Percentiles rank a stretch among this genome's conserved stretches.
phyloP scores from a whole-genome alignment of 2,329 filamentous ascomycete species.

The Acephala macrosclerotiorum region DNA sequence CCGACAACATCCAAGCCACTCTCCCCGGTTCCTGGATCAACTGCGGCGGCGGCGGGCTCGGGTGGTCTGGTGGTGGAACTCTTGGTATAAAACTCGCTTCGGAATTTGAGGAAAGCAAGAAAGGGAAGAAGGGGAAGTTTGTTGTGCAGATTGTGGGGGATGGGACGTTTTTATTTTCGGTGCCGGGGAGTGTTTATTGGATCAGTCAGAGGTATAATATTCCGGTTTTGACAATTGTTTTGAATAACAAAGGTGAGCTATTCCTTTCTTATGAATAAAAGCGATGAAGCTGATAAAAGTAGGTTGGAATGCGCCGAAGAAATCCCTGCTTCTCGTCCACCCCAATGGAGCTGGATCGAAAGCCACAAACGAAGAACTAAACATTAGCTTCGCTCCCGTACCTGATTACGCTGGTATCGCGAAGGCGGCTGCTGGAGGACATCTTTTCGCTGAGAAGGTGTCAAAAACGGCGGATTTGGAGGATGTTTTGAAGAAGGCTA shows the following conservation, averaged over 20 bases:
- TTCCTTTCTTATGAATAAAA: background rate
- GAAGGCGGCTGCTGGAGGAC: constrained; percentile 68
- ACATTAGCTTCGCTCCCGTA: constrained; percentile 70
- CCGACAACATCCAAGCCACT: constrained; percentile 74
- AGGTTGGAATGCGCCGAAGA: constrained; percentile 72
- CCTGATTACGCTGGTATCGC: constrained; percentile 75
- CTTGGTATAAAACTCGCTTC: constrained; percentile 79
- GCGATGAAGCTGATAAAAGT: background rate
- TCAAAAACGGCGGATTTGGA: constrained; percentile 62
- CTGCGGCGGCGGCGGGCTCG: constrained; percentile 80
- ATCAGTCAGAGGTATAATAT: constrained; percentile 71
- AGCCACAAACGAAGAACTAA: constrained; percentile 68
- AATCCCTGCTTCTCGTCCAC: constrained; percentile 69
- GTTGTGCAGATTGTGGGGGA: constrained; percentile 72
- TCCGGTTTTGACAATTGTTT: constrained; percentile 69
- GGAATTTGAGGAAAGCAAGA: constrained; percentile 50
- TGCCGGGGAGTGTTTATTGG: constrained; percentile 73
- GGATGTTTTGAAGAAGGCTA: constrained; percentile 61
- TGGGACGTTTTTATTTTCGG: constrained; percentile 71
- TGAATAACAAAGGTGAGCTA: constrained; percentile 67
- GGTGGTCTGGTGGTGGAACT: constrained; percentile 80
- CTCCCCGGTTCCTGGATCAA: constrained; percentile 80
- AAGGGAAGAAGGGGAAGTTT: constrained; percentile 59
- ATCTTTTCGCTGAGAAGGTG: constrained; percentile 66
- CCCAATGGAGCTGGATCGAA: constrained; percentile 68